Evolutionary conservation across 305 asterid species (phyloP).

Genomic region (Fraxinus sp.): DNA sequence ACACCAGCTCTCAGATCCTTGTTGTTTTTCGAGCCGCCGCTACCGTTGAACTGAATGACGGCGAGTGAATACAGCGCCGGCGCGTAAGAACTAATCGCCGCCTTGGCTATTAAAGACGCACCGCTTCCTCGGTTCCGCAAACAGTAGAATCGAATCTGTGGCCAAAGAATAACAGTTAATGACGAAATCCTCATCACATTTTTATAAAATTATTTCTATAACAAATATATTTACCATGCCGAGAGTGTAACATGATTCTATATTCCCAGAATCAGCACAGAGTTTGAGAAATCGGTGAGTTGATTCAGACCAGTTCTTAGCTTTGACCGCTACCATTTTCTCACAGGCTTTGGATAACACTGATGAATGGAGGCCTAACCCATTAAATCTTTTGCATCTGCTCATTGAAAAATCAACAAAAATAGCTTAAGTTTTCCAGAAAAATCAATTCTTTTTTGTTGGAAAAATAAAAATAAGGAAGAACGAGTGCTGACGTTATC

Average conservation of each 20-base stretch:
- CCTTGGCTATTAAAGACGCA: constrained; percentile 69
- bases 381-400: constrained; percentile 65
- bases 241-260: constrained; percentile 60
- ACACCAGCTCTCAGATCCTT: constrained; percentile 95
- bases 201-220: not conserved
- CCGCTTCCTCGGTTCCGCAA: constrained; percentile 59
- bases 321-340: constrained; percentile 49
- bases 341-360: constrained; percentile 52
- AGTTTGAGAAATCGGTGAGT: constrained; percentile 59
- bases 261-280: constrained; percentile 60
- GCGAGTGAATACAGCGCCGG: constrained; percentile 91
- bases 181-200: not conserved
- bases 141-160: constrained; percentile 71
- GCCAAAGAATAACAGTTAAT: not conserved
- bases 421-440: constrained; percentile 9
- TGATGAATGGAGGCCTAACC: constrained; percentile 45
- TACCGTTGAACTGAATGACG: constrained; percentile 91
- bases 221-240: constrained; percentile 54
- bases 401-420: constrained; percentile 19
- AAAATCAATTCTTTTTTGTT: not conserved
- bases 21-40: constrained; percentile 86
- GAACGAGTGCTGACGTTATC: constrained; percentile 29
- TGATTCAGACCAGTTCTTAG: constrained; percentile 57
- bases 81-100: constrained; percentile 73
- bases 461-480: not conserved